Evolutionary conservation across 441 rosid genomes (phyloP).

Genomic region (Populus hybrid): DNA sequence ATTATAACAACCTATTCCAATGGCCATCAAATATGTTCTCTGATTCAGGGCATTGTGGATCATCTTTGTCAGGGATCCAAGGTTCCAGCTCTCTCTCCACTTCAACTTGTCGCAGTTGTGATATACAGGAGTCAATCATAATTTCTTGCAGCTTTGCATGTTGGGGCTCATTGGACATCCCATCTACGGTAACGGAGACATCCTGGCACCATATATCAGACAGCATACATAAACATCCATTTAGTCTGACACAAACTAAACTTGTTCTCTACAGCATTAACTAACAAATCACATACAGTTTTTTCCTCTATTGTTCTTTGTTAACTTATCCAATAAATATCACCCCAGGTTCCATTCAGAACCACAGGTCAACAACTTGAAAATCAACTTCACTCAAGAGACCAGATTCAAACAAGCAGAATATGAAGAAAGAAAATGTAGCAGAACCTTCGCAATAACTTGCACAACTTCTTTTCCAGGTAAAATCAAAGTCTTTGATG

Average conservation of each 20-base stretch:
- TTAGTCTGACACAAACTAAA: not conserved
- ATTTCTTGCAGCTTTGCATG: conserved; percentile 59
- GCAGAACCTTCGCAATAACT: conserved; percentile 80
- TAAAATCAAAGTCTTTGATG: conserved; percentile 60
- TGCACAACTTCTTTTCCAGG: conserved; percentile 86
- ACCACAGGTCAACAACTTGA: not conserved
- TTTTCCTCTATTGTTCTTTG: not conserved
- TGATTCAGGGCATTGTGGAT: conserved; percentile 57
- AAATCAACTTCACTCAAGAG: conserved; percentile 5
- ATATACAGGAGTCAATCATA: conserved; percentile 75
- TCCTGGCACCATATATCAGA: conserved; percentile 48
- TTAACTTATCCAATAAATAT: not conserved
- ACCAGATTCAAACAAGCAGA: not conserved
- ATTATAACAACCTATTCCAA: conserved; percentile 56
- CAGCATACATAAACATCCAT: not conserved
- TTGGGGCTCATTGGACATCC: conserved; percentile 47
- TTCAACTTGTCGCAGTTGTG: conserved; percentile 55
- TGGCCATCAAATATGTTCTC: conserved; percentile 67
- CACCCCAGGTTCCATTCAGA: not conserved
- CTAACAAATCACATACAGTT: not conserved
- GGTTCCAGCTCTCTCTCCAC: conserved; percentile 68
- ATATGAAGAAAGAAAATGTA: conserved; percentile 1
- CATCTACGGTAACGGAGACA: conserved; percentile 64
- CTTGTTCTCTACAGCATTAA: not conserved
- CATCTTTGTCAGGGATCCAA: conserved; percentile 84